Percentiles rank a stretch among this genome's conserved stretches.
Conservation (phyloP, 1,284 basidiomycete species). For the Fomitopsis betulina region DNA sequence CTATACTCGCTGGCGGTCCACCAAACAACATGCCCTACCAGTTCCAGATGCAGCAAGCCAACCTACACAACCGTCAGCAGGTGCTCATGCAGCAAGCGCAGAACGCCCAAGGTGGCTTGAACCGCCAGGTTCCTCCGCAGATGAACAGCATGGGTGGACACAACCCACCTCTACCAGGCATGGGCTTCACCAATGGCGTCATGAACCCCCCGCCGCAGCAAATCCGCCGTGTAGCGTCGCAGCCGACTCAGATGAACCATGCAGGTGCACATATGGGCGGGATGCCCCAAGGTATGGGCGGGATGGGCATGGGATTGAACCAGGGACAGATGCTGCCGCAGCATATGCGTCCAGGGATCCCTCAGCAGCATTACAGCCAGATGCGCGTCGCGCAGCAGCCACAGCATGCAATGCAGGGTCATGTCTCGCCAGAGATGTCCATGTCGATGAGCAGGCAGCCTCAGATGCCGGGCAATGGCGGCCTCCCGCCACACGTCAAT, state of each 20-base stretch:
- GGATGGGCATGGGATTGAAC: constrained; percentile 14
- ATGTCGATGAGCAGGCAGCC: constrained; percentile 32
- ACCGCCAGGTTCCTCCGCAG: constrained; percentile 31
- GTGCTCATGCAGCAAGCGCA: constrained; percentile 29
- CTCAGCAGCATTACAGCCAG: not conserved
- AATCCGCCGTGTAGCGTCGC: constrained; percentile 48
- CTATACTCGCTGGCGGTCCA: constrained; percentile 27
- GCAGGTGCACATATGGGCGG: constrained; percentile 22
- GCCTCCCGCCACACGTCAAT: constrained; percentile 35
- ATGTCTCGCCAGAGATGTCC: constrained; percentile 39
- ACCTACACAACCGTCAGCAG: constrained; percentile 21
- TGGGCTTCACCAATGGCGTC: constrained; percentile 37
- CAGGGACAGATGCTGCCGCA: constrained; percentile 6
- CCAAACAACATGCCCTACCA: constrained; percentile 17
- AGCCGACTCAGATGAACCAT: constrained; percentile 39
- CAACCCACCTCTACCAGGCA: constrained; percentile 29
- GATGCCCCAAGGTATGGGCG: constrained; percentile 24
- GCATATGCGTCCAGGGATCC: constrained; percentile 1
- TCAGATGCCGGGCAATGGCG: constrained; percentile 28
- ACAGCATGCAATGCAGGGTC: constrained; percentile 22
- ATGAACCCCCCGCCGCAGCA: constrained; percentile 25
- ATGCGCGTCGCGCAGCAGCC: not conserved
- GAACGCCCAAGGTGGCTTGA: constrained; percentile 33
- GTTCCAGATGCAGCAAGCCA: constrained; percentile 18
- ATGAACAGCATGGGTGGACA: constrained; percentile 33